These are phyloP conservation scores for Earliella scabrosa DNA, from an alignment of 1,284 basidiomycete species.

Conservation along the genomic window DNA sequence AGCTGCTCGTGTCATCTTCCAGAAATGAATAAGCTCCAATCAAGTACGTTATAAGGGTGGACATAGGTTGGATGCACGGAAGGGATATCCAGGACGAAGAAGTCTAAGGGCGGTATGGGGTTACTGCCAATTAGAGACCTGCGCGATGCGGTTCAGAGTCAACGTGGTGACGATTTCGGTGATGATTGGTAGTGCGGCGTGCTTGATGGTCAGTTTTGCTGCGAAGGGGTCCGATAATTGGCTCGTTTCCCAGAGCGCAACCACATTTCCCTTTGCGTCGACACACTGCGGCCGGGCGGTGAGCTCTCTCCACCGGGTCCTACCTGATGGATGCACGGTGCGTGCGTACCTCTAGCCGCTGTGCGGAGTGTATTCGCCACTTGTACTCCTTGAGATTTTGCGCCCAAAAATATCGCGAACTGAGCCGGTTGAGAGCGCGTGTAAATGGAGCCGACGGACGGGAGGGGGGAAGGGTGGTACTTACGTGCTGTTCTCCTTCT, in stretches of 20 bases:
- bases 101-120: not conserved
- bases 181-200: conserved; percentile 57
- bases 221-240: conserved; percentile 58
- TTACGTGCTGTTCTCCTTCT: conserved; percentile 63
- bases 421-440: conserved; percentile 30
- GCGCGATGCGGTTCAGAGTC: conserved; percentile 67
- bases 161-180: conserved; percentile 78
- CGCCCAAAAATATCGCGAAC: conserved; percentile 72
- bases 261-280: conserved; percentile 52
- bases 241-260: conserved; percentile 68
- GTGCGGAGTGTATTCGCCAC: conserved; percentile 59
- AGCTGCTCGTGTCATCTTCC: conserved; percentile 13
- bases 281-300: conserved; percentile 48
- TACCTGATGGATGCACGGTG: not conserved
- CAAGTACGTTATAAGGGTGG: conserved; percentile 28
- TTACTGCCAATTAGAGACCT: conserved; percentile 54
- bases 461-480: conserved; percentile 31
- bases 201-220: conserved; percentile 61
- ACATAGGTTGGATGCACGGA: conserved; percentile 20
- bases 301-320: not conserved
- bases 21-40: conserved; percentile 21
- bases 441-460: not conserved
- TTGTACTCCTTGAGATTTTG: conserved; percentile 70
- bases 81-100: conserved; percentile 8
- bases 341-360: conserved; percentile 71